Evolutionary conservation across 228 moss, liverwort and hornwort species (phyloP).

Genomic region (Sphagnum fallax): DNA sequence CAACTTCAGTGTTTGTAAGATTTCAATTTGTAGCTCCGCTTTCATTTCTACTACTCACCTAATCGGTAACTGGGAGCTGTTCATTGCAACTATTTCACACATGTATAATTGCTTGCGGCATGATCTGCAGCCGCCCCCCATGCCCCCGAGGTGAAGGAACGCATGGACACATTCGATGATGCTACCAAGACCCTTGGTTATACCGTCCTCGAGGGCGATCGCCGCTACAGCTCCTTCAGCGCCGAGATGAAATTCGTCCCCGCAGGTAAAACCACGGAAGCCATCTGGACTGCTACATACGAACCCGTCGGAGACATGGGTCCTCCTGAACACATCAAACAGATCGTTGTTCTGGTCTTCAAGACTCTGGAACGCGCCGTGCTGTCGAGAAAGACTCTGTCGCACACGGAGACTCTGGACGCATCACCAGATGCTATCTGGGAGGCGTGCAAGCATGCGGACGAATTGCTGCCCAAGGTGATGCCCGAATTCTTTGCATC

Average conservation of each 20-base stretch:
- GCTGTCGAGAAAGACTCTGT: constrained; percentile 12
- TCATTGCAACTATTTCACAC: too few species aligned
- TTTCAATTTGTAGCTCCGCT: too few species aligned
- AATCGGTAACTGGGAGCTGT: too few species aligned
- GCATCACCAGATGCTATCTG: constrained; percentile 27
- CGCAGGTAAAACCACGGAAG: constrained; percentile 13
- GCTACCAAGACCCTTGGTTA: constrained; percentile 16
- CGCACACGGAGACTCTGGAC: constrained; percentile 21
- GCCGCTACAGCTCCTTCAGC: constrained; percentile 14
- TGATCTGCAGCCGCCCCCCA: constrained; percentile 11
- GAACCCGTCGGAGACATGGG: constrained; percentile 26
- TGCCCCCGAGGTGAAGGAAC: constrained; percentile 24
- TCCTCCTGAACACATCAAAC: constrained; percentile 17
- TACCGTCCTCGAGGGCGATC: constrained; percentile 9
- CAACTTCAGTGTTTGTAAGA: too few species aligned
- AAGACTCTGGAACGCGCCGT: not conserved
- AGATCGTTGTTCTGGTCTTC: not conserved
- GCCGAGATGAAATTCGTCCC: constrained; percentile 23
- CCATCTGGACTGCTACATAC: constrained; percentile 31
- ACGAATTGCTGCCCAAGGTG: constrained; percentile 23
- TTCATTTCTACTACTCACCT: too few species aligned
- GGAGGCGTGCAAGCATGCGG: constrained; percentile 34
- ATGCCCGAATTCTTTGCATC: constrained; percentile 33
- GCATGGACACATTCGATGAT: constrained; percentile 19
- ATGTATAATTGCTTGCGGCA: not conserved